Conservation (phyloP, 805 yeast species). For the Wickerhamiella bombiphila region DNA sequence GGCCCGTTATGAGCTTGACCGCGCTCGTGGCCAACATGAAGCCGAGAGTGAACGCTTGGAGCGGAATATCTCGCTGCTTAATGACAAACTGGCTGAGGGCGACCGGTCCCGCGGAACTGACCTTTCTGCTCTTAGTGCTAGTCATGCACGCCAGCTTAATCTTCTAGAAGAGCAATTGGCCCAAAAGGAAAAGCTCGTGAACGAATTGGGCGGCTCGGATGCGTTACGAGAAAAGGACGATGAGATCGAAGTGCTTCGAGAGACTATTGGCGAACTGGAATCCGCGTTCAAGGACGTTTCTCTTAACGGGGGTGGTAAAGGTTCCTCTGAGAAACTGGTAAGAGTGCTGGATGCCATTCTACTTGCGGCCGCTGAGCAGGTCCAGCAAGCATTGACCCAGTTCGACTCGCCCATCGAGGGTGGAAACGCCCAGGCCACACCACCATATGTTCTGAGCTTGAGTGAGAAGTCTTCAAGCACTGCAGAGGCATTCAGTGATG, state of each 20-base stretch:
- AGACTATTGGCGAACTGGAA: constrained; percentile 44
- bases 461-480: constrained; percentile 54
- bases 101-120: constrained; percentile 53
- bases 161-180: constrained; percentile 15
- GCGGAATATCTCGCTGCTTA: constrained; percentile 47
- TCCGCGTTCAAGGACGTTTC: constrained; percentile 44
- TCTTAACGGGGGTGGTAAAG: constrained; percentile 18
- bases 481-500: constrained; percentile 68
- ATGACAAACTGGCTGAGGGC: constrained; percentile 40
- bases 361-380: constrained; percentile 49
- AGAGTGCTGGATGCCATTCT: constrained; percentile 53
- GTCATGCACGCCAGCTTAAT: constrained; percentile 16
- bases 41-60: constrained; percentile 52
- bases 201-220: constrained; percentile 23
- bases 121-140: constrained; percentile 31
- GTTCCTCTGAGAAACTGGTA: constrained; percentile 8
- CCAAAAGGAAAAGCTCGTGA: constrained; percentile 18
- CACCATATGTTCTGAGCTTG: constrained; percentile 50
- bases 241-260: constrained; percentile 65
- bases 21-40: constrained; percentile 47
- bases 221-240: constrained; percentile 51
- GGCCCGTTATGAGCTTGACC: constrained; percentile 69
- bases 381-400: constrained; percentile 58
- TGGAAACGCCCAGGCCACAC: constrained; percentile 63
- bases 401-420: constrained; percentile 65